Conservation (phyloP, 371 early-diverging fungal species). For the Polyrhizophydium stewartii region DNA sequence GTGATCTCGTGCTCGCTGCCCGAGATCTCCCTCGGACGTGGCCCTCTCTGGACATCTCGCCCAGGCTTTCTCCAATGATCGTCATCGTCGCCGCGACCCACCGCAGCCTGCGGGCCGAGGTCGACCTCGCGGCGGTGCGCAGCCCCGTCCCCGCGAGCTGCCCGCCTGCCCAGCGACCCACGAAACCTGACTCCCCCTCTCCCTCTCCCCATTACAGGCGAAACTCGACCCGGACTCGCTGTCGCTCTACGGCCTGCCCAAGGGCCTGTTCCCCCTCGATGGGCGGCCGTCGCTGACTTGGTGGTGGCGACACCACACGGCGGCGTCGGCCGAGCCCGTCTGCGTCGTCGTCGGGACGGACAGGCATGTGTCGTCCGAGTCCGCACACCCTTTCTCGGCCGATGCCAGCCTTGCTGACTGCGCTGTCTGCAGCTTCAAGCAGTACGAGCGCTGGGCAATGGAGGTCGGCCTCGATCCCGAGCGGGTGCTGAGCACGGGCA, state of each 20-base stretch:
- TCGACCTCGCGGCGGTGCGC: no score
- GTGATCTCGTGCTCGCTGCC: no score
- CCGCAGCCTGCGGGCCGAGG: no score
- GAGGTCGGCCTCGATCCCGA: constrained; percentile 5
- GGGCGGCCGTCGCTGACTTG: constrained; percentile 13
- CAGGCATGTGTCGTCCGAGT: constrained; percentile 4
- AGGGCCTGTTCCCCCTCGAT: constrained; percentile 15
- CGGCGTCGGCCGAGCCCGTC: not conserved
- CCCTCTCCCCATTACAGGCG: no score
- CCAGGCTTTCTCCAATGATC: no score
- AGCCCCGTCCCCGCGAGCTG: no score
- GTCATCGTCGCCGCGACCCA: no score
- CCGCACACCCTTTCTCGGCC: not conserved
- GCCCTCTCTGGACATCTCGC: no score
- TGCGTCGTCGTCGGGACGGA: constrained; percentile 13
- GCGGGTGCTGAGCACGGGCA: constrained; percentile 6
- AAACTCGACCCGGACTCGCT: no score
- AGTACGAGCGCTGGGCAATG: constrained; percentile 15
- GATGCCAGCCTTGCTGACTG: not conserved
- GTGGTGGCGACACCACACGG: not conserved
- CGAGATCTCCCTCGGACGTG: no score
- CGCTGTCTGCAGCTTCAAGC: not conserved
- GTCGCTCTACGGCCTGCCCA: constrained; percentile 12
- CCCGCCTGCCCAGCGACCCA: no score
- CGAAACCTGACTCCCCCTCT: no score